Evolutionary conservation across 2,329 filamentous ascomycete species (phyloP).

Genomic region (Fusarium paranaense): DNA sequence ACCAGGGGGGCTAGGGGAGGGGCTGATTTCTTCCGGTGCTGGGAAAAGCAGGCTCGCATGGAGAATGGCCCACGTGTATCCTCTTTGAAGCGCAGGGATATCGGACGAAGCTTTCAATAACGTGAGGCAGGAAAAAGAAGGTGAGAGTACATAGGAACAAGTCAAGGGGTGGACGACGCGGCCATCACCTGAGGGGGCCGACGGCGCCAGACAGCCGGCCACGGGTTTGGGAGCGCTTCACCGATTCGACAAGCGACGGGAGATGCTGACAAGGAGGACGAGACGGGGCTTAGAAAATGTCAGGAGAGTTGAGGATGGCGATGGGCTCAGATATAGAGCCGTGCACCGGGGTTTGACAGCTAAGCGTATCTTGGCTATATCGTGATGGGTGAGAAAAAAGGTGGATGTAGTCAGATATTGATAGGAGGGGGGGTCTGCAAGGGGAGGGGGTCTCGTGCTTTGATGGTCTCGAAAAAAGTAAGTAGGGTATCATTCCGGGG

Average conservation of each 20-base stretch:
- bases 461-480: neutral
- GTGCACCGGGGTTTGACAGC: constrained; percentile 4
- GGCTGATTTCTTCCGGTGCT: constrained; percentile 3
- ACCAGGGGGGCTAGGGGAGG: neutral
- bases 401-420: constrained; percentile 22
- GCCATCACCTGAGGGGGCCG: constrained; percentile 26
- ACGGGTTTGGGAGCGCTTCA: constrained; percentile 22
- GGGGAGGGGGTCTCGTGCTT: constrained; percentile 15
- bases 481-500: constrained; percentile 23
- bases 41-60: constrained; percentile 29
- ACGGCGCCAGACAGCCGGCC: neutral
- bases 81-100: neutral
- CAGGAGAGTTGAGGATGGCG: constrained; percentile 22
- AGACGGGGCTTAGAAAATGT: constrained; percentile 1
- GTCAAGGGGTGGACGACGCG: constrained; percentile 9
- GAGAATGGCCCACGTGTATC: constrained; percentile 17
- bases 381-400: constrained; percentile 23
- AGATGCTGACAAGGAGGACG: constrained; percentile 5
- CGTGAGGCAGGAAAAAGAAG: constrained; percentile 3
- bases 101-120: neutral
- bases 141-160: neutral
- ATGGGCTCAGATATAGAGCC: constrained; percentile 9
- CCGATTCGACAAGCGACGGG: constrained; percentile 29
- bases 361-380: constrained; percentile 14
- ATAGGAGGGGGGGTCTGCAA: neutral